phyloP scores from a whole-genome alignment of 495 filamentous ascomycete genomes.

The Delitschia confertaspora region DNA sequence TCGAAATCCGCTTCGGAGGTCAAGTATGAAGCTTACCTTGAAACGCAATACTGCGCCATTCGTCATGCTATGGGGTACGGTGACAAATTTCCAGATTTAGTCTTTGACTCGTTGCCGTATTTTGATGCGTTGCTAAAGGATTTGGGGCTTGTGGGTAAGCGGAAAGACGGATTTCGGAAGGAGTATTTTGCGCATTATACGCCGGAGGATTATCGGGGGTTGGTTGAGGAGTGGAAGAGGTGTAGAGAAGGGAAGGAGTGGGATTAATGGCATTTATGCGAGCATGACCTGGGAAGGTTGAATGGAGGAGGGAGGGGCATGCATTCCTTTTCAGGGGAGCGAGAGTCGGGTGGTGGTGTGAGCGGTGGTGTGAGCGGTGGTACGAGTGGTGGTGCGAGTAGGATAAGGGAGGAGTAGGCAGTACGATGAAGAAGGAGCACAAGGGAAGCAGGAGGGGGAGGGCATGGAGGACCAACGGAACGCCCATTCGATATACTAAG shows the following conservation, averaged over 20 bases:
- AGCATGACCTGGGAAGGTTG: no score
- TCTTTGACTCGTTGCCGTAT: constrained; percentile 27
- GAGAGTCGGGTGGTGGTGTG: no score
- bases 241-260: background rate
- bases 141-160: constrained; percentile 19
- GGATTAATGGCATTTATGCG: no score
- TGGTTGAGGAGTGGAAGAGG: constrained; percentile 22
- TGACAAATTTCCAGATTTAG: constrained; percentile 25
- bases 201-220: constrained; percentile 20
- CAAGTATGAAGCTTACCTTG: constrained; percentile 16
- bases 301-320: no score
- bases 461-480: no score
- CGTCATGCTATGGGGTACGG: constrained; percentile 21
- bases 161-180: constrained; percentile 12
- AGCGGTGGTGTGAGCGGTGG: no score
- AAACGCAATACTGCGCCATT: constrained; percentile 21
- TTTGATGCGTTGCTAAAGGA: constrained; percentile 23
- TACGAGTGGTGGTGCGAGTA: no score
- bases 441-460: no score
- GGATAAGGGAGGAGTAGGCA: no score
- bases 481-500: no score
- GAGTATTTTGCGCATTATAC: constrained; percentile 21
- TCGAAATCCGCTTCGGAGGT: constrained; percentile 3
- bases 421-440: no score
- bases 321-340: no score